A percentile compares a stretch with the other conserved stretches of the same genome.
phyloP scores from a whole-genome alignment of 345 rosid genomes.

The Trapa incisa region DNA sequence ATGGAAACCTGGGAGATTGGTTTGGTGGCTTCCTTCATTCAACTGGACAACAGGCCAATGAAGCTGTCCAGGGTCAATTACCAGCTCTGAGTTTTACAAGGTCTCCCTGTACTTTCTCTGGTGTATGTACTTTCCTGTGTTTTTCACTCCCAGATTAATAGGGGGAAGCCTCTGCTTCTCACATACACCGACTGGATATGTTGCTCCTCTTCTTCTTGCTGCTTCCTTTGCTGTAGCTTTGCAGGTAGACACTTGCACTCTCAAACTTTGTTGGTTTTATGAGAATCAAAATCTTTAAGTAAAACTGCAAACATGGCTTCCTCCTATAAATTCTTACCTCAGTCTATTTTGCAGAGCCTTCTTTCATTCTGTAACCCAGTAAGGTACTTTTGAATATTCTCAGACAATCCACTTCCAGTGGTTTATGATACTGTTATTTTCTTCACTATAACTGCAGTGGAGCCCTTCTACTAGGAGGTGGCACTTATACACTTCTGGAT shows the following conservation, averaged over 20 bases:
- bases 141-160: slow-evolving; percentile 11
- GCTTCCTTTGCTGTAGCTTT: slow-evolving; percentile 95
- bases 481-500: slow-evolving; percentile 82
- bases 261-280: background rate
- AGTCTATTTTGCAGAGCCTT: slow-evolving; percentile 45
- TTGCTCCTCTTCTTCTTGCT: slow-evolving; percentile 83
- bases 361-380: slow-evolving; percentile 76
- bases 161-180: slow-evolving; percentile 85
- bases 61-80: slow-evolving; percentile 78
- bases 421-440: no score
- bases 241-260: slow-evolving; percentile 34
- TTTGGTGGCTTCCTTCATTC: slow-evolving; percentile 71
- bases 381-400: slow-evolving; percentile 27
- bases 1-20: slow-evolving; percentile 70
- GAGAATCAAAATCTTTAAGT: background rate
- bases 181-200: slow-evolving; percentile 85
- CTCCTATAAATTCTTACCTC: background rate
- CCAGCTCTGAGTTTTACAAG: slow-evolving; percentile 83
- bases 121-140: no score
- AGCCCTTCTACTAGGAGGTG: slow-evolving; percentile 86
- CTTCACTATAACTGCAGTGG: slow-evolving; percentile 37
- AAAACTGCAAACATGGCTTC: background rate
- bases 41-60: slow-evolving; percentile 89
- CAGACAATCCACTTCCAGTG: background rate
- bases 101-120: slow-evolving; percentile 7